Conservation (phyloP, 495 filamentous ascomycete genomes). For the Clavariopsis aquatica region DNA sequence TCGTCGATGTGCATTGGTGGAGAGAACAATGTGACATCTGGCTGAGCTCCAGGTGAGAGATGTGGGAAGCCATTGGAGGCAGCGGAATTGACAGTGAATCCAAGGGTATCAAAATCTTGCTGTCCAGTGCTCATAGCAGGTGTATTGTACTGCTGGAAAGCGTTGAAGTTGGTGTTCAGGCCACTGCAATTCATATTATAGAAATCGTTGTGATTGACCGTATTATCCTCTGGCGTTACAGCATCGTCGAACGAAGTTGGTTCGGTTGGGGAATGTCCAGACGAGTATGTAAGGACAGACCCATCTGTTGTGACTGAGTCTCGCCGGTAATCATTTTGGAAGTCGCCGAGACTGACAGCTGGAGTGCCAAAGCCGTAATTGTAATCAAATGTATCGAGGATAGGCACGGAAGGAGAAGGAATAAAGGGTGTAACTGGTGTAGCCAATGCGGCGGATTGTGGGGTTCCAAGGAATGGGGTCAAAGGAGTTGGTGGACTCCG, state of each 20-base stretch:
- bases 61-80: constrained; percentile 19
- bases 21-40: constrained; percentile 36
- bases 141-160: constrained; percentile 35
- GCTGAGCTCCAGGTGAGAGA: constrained; percentile 33
- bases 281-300: constrained; percentile 35
- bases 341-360: constrained; percentile 26
- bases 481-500: constrained; percentile 40
- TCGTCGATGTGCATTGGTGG: constrained; percentile 37
- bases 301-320: constrained; percentile 34
- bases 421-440: constrained; percentile 34
- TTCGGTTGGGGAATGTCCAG: constrained; percentile 33
- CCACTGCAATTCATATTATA: constrained; percentile 29
- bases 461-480: constrained; percentile 35
- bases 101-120: constrained; percentile 18
- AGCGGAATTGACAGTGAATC: constrained; percentile 22
- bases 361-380: constrained; percentile 31
- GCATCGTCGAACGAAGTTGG: constrained; percentile 39
- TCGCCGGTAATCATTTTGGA: constrained; percentile 33
- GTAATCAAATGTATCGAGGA: constrained; percentile 27
- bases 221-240: constrained; percentile 40
- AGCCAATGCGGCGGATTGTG: constrained; percentile 23
- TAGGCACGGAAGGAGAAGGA: constrained; percentile 17
- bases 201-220: constrained; percentile 36
- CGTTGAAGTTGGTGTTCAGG: constrained; percentile 21
- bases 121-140: constrained; percentile 32